Evolutionary conservation across 257 asterid genomes (phyloP).

Genomic region (Verbena officinalis): DNA sequence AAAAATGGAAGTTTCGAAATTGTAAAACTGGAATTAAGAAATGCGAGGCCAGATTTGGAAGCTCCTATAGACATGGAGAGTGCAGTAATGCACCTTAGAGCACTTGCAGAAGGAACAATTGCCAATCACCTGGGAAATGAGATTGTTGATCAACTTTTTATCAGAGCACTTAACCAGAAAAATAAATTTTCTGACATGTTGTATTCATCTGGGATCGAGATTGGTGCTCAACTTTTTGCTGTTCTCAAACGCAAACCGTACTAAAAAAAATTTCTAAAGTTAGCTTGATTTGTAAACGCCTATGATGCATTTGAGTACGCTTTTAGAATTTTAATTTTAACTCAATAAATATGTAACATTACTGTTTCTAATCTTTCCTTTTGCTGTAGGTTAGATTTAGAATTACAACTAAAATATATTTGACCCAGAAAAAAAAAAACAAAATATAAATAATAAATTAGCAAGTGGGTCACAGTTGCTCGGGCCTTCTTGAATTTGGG

Average conservation of each 20-base stretch:
- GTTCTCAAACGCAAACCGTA: conserved; percentile 28
- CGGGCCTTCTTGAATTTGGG: too few species aligned
- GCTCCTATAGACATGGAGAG: conserved; percentile 28
- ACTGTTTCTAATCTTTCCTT: too few species aligned
- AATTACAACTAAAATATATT: too few species aligned
- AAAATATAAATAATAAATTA: too few species aligned
- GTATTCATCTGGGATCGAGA: conserved; percentile 24
- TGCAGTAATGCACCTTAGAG: conserved; percentile 35
- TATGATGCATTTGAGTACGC: too few species aligned
- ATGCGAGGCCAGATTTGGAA: background rate
- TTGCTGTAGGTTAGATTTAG: too few species aligned
- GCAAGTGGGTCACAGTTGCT: too few species aligned
- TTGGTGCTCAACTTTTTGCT: conserved; percentile 25
- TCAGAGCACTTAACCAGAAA: conserved; percentile 19
- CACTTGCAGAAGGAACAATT: conserved; percentile 22
- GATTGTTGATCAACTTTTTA: conserved; percentile 22
- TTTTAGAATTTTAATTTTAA: too few species aligned
- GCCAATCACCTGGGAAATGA: conserved; percentile 23
- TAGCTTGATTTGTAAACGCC: too few species aligned
- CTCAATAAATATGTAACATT: too few species aligned
- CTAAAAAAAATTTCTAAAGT: too few species aligned
- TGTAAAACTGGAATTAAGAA: conserved; percentile 28
- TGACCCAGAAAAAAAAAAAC: too few species aligned
- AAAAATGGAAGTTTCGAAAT: conserved; percentile 29
- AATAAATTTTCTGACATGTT: conserved; percentile 19